These are phyloP conservation scores for Orbilia blumenaviensis DNA, from an alignment of 2,329 filamentous ascomycete species.

Conservation along the genomic window DNA sequence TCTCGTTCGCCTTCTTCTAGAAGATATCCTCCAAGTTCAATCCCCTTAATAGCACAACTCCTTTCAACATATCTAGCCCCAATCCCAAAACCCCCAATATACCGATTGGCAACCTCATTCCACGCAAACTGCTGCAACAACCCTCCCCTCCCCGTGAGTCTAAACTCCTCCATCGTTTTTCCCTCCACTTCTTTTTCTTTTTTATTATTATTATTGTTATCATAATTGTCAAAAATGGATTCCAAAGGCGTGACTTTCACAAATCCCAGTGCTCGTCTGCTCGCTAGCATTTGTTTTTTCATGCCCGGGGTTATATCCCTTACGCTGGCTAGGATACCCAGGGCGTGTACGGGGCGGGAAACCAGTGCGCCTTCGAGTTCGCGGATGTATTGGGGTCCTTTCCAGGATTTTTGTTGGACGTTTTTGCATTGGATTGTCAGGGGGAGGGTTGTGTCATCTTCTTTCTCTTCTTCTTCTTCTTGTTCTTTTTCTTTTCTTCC, in stretches of 20 bases:
- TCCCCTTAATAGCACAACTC: slow-evolving; percentile 5
- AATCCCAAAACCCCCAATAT: slow-evolving; percentile 39
- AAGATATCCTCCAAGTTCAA: slow-evolving; percentile 11
- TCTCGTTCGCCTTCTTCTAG: not conserved
- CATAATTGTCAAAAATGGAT: slow-evolving; percentile 7
- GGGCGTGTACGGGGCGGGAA: slow-evolving; percentile 72
- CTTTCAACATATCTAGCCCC: slow-evolving; percentile 36
- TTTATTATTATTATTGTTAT: not conserved
- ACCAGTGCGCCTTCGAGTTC: slow-evolving; percentile 82
- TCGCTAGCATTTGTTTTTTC: slow-evolving; percentile 41
- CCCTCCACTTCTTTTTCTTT: not conserved
- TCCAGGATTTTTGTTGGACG: slow-evolving; percentile 63
- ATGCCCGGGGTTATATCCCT: slow-evolving; percentile 80
- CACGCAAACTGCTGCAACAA: slow-evolving; percentile 49
- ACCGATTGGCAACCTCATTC: slow-evolving; percentile 47
- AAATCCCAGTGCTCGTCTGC: slow-evolving; percentile 39
- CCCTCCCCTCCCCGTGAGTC: slow-evolving; percentile 28
- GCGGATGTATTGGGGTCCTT: slow-evolving; percentile 70
- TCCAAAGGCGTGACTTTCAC: slow-evolving; percentile 42
- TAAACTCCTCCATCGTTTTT: not conserved
- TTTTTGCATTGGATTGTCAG: slow-evolving; percentile 76
- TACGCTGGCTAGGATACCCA: slow-evolving; percentile 77
- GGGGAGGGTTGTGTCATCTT: slow-evolving; percentile 57
- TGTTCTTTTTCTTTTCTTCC: no score
- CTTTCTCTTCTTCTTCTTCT: slow-evolving; percentile 2